A percentile compares a stretch with the other conserved stretches of the same genome.
Conservation (phyloP, 768 basidiomycete species). For the Amanita pallidorosea region DNA sequence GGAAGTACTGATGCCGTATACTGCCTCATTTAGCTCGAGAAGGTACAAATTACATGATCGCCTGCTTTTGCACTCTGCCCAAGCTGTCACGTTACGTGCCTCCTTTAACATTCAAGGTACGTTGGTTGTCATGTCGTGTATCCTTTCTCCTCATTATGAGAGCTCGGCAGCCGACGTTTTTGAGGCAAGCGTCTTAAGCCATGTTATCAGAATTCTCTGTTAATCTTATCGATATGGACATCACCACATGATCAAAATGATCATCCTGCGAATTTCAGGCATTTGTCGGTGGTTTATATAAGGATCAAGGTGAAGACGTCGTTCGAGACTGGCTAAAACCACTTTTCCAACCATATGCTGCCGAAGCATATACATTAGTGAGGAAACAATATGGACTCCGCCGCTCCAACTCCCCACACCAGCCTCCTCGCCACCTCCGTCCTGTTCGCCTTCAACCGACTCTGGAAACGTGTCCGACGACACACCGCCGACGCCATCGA, state of each 20-base stretch:
- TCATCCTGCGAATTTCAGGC: conserved; percentile 30
- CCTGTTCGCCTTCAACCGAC: conserved; percentile 12
- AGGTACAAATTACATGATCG: conserved; percentile 53
- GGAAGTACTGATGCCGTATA: conserved; percentile 1
- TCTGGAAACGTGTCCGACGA: neutral
- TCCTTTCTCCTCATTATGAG: conserved; percentile 1
- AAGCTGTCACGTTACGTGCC: conserved; percentile 58
- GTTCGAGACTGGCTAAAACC: conserved; percentile 49
- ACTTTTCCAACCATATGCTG: conserved; percentile 55
- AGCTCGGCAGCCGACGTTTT: conserved; percentile 56
- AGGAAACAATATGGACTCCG: conserved; percentile 58
- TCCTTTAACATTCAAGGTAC: conserved; percentile 66
- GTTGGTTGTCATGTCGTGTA: conserved; percentile 10
- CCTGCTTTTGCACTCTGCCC: conserved; percentile 59
- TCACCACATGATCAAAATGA: neutral
- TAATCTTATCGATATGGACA: neutral
- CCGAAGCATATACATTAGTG: conserved; percentile 50
- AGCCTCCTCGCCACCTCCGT: conserved; percentile 9
- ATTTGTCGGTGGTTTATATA: conserved; percentile 69
- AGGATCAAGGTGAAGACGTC: conserved; percentile 52
- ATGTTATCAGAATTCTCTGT: neutral
- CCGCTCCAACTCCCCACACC: conserved; percentile 19
- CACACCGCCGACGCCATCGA: conserved; percentile 7
- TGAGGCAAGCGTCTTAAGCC: conserved; percentile 38
- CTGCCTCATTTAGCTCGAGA: conserved; percentile 36